A percentile compares a stretch with the other conserved stretches of the same genome.
These are phyloP conservation scores for Cyathus striatus DNA, from an alignment of 768 basidiomycete genomes.

Conservation along the genomic window DNA sequence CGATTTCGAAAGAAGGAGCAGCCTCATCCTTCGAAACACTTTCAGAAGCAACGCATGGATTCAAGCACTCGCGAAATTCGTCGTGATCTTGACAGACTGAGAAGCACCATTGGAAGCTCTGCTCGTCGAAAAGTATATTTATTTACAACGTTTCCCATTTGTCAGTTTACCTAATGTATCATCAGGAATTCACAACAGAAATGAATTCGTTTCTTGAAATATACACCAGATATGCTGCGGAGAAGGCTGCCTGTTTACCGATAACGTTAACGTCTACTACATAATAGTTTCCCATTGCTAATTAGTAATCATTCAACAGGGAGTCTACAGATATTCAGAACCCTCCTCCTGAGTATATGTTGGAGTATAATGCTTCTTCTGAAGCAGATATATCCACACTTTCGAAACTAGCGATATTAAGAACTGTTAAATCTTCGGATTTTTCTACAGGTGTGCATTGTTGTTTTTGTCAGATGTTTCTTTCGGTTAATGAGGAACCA, in stretches of 20 bases:
- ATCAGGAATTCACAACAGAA: slow-evolving; percentile 65
- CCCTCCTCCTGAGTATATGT: too few species aligned
- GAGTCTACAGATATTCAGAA: too few species aligned
- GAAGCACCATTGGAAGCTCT: slow-evolving; percentile 54
- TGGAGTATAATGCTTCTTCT: too few species aligned
- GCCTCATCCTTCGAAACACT: slow-evolving; percentile 24
- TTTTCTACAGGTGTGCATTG: too few species aligned
- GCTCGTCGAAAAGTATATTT: slow-evolving; percentile 47
- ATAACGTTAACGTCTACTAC: too few species aligned
- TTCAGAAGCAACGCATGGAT: slow-evolving; percentile 35
- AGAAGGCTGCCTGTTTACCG: slow-evolving; percentile 66
- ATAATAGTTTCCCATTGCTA: too few species aligned
- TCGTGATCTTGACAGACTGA: slow-evolving; percentile 65
- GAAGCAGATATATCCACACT: too few species aligned
- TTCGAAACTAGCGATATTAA: too few species aligned
- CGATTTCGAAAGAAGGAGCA: slow-evolving; percentile 29
- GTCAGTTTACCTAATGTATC: slow-evolving; percentile 11
- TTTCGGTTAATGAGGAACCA: too few species aligned
- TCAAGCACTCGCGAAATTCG: slow-evolving; percentile 57
- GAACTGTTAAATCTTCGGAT: too few species aligned
- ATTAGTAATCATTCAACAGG: too few species aligned
- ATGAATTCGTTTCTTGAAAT: slow-evolving; percentile 84
- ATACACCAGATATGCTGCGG: slow-evolving; percentile 74
- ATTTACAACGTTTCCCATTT: background rate
- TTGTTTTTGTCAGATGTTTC: too few species aligned